phyloP scores from a whole-genome alignment of 257 asterid genomes.

The Solanum rostratum region DNA sequence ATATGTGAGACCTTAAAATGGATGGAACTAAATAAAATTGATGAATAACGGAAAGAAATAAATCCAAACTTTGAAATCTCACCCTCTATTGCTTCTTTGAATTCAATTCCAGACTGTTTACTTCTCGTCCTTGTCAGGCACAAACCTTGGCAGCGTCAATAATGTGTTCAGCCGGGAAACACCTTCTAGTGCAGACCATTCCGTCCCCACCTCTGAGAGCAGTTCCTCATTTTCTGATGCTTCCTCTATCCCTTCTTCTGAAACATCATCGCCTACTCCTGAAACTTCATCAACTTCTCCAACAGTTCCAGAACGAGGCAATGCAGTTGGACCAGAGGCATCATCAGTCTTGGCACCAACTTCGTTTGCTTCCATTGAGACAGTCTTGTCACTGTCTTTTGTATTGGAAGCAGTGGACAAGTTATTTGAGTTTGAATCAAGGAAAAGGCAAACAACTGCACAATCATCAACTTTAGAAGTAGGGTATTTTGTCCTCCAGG shows the following conservation, averaged over 20 bases:
- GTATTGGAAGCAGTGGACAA: conserved; percentile 13
- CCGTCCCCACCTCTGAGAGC: conserved; percentile 24
- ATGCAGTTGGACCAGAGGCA: conserved; percentile 6
- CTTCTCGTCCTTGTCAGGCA: conserved; percentile 38
- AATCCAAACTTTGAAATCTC: conserved; percentile 2
- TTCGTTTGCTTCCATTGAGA: conserved; percentile 11
- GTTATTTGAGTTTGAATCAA: conserved; percentile 28
- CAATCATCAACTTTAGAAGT: conserved; percentile 79
- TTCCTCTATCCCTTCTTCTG: conserved; percentile 15
- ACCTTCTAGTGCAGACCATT: conserved; percentile 76
- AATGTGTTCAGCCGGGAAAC: conserved; percentile 67
- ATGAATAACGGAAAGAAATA: not conserved
- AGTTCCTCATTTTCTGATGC: conserved; percentile 23
- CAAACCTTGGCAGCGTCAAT: conserved; percentile 59
- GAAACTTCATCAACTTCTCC: conserved; percentile 1
- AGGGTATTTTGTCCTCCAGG: conserved; percentile 68
- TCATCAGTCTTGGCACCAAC: conserved; percentile 4
- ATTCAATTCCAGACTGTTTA: conserved; percentile 28
- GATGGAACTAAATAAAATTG: not conserved
- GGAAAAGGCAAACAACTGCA: conserved; percentile 80
- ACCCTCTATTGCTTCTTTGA: conserved; percentile 25
- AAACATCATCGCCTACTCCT: conserved; percentile 24
- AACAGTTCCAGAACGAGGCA: conserved; percentile 21
- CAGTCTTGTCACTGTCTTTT: conserved; percentile 24
- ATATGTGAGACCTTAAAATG: conserved; percentile 14